phyloP scores from a whole-genome alignment of 2,329 filamentous ascomycete genomes.

The Daldinia sp. region DNA sequence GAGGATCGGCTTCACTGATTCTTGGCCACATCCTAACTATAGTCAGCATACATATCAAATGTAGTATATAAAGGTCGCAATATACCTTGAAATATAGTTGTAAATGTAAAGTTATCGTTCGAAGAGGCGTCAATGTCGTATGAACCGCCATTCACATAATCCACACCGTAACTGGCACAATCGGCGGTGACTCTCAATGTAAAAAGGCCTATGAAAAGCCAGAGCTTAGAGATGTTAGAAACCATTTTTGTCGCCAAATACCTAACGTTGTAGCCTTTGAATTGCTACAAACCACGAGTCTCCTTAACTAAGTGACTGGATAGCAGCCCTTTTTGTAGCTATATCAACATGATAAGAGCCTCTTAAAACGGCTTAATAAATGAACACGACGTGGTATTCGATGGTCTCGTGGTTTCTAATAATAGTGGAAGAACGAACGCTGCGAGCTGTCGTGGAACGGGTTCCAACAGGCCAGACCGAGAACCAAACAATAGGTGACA shows the following conservation, averaged over 20 bases:
- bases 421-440: constrained; percentile 23
- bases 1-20: constrained; percentile 53
- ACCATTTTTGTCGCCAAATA: constrained; percentile 31
- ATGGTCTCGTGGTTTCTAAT: constrained; percentile 36
- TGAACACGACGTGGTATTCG: constrained; percentile 3
- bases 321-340: constrained; percentile 28
- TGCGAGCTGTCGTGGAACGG: constrained; percentile 16
- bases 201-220: constrained; percentile 34
- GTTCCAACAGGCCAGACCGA: constrained; percentile 14
- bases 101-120: constrained; percentile 56
- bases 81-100: constrained; percentile 55
- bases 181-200: constrained; percentile 38
- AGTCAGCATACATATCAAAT: constrained; percentile 15
- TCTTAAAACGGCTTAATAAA: constrained; percentile 10
- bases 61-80: neutral
- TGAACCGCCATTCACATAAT: constrained; percentile 55
- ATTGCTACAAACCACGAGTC: neutral
- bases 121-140: constrained; percentile 56
- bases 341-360: neutral
- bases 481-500: constrained; percentile 26
- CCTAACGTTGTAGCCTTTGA: neutral
- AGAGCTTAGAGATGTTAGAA: constrained; percentile 27
- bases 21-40: constrained; percentile 51
- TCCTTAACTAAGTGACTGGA: neutral
- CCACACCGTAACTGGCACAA: constrained; percentile 55